phyloP scores from a whole-genome alignment of 192 early-diverging fungal species.

The Haplosporangium gracile region DNA sequence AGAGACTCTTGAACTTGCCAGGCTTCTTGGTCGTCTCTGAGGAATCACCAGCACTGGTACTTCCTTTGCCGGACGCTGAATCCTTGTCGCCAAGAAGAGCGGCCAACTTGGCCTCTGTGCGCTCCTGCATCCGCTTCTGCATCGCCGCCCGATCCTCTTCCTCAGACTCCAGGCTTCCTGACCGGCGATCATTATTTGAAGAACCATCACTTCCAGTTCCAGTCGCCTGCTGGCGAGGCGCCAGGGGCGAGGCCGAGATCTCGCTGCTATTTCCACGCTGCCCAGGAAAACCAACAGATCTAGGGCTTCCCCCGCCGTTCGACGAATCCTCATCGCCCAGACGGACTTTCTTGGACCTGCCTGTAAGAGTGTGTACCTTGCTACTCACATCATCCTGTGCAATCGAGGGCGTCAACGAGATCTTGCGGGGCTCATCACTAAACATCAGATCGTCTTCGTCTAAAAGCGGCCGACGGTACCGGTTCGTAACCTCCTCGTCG shows the following conservation, averaged over 20 bases:
- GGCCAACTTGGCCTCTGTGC: conserved; percentile 28
- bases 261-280: neutral
- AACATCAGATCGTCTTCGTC: conserved; percentile 48
- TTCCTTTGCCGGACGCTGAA: neutral
- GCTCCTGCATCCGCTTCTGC: conserved; percentile 25
- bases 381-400: conserved; percentile 56
- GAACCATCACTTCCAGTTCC: neutral
- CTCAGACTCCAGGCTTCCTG: conserved; percentile 7
- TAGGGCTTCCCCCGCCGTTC: neutral
- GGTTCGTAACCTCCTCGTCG: conserved; percentile 41
- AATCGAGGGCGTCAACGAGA: conserved; percentile 65
- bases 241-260: neutral
- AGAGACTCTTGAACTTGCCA: conserved; percentile 52
- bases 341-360: conserved; percentile 33
- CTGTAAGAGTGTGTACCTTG: conserved; percentile 10
- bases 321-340: conserved; percentile 22
- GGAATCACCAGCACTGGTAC: neutral
- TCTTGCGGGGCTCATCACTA: conserved; percentile 62
- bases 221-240: neutral
- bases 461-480: conserved; percentile 26
- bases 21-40: conserved; percentile 27
- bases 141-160: conserved; percentile 24
- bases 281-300: neutral
- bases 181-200: neutral
- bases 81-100: conserved; percentile 39